Base-by-base conservation (phyloP, 768 basidiomycete genomes). In the Neoboletus subvelutipes region DNA sequence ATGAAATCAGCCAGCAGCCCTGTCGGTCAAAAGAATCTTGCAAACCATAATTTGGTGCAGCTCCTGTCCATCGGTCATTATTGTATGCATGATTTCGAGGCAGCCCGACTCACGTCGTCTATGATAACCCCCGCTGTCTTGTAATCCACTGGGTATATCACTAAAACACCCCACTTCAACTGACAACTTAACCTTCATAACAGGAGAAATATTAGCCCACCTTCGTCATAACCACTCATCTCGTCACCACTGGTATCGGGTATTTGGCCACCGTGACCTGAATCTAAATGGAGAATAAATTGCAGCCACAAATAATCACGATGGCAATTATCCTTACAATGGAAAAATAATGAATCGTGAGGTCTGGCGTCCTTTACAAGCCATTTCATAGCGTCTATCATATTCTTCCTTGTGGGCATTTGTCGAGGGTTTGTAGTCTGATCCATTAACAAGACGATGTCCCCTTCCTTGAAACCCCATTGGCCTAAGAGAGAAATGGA, bases 221-320 rank as follows among this genome's bases (percentile, higher is more conserved):
- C 83, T 79, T 94, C 92, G 59, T 94, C 92, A 52, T 76, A 82
- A 8, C 93, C 94, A 63, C 91, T 88, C 0, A 78, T 73, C 71
- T 95, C 87, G 62, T 92, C 91, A 4, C 90, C 90, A 61, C 91
- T 80, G 2, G 73, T 58, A 71, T 97, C 94, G 52, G 77, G 78
- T 3, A 87, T 86, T 67, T 95, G 94, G 11, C 94, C 96, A n/a
- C 97, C 96, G 64, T 98, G 95, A 0, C 95, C 96, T 1, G 94
- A 96, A 73, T 92, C 89, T 90, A 55, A 26, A 53, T 10, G n/a
- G 46, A 42, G 5, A 43, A 39, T 8, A 42, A 34, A 20, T 26
- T 52, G 3, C 7, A 34, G 1, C 7, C 15, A 31, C 20, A 8
- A 40, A 34, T 26, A 20, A 31, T 29, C 11, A 41, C 15, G 7